phyloP scores from a whole-genome alignment of 2,329 filamentous ascomycete species.

The Paecilomyces niveus region DNA sequence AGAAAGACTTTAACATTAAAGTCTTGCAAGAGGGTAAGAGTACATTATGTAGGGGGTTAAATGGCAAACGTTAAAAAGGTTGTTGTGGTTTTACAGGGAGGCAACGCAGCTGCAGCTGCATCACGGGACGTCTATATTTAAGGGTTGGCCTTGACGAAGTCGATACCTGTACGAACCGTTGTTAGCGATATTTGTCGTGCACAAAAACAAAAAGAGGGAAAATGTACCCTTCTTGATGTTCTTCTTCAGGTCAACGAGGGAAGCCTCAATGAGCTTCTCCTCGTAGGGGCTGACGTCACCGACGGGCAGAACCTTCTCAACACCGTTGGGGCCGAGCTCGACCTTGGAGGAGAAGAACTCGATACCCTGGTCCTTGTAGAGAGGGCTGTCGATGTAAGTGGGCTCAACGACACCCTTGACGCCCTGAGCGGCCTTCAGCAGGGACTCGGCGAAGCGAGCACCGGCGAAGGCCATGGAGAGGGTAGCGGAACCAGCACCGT shows the following conservation, averaged over 20 bases:
- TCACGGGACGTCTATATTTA: conserved; percentile 22
- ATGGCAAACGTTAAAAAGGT: conserved; percentile 9
- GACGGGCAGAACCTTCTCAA: conserved; percentile 84
- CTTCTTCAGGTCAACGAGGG: conserved; percentile 59
- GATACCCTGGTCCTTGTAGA: conserved; percentile 97
- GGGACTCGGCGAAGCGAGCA: conserved; percentile 74
- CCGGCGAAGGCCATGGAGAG: conserved; percentile 99
- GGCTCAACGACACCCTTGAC: conserved; percentile 94
- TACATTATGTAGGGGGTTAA: conserved; percentile 1
- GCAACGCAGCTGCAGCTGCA: conserved; percentile 9
- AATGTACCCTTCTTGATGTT: conserved; percentile 86
- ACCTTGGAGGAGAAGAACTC: conserved; percentile 96
- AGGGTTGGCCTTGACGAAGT: conserved; percentile 56
- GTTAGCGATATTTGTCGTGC: conserved; percentile 1
- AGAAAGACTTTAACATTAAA: conserved; percentile 12
- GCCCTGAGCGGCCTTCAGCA: conserved; percentile 87
- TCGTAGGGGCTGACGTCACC: conserved; percentile 79
- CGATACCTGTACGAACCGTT: conserved; percentile 34
- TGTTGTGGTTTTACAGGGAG: conserved; percentile 22
- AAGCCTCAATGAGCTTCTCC: conserved; percentile 81
- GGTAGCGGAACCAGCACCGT: conserved; percentile 91
- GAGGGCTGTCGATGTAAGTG: conserved; percentile 91
- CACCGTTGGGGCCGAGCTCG: conserved; percentile 93
- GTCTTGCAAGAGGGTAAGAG: conserved; percentile 2
- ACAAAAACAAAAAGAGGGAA: neutral